Evolutionary conservation across 139 green algal genomes (phyloP), one percentile per base, ranked within the genome.

Genomic region (Bryopsis sp.): DNA sequence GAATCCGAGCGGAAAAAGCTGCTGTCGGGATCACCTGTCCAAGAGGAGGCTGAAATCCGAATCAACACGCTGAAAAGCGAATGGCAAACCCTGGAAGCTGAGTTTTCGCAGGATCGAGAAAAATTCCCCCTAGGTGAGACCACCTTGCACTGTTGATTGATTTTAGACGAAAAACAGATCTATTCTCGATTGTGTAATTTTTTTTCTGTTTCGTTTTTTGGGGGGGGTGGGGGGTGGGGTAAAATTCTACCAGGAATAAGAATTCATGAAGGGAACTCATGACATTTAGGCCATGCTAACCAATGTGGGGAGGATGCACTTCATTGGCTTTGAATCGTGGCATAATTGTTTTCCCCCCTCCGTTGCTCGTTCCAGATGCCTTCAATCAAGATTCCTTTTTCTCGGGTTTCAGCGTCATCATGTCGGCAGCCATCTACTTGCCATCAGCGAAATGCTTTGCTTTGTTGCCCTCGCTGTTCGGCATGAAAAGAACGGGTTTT

Each of bases 381-480:
- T 89, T 84, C 63, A 80, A 47, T 43, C 48, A 84, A 76, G 28
- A 75, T 7, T 37, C 64, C 0, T 97, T 97, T 77, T 39, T 84
- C 8, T 47, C 75, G 15, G 83, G 84, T 15, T 92, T 98, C 73
- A 81, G 74, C 3, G 90, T 93, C 28, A 85, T 97, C 35, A 38
- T 97, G 1, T 84, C 81, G 0, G 64, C 79, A 32, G 80, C 88
- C 0, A 47, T 75, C 4, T 98, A 94, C 78, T 82, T 98, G 19
- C 86, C 87, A 5, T 77, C 81, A 24, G 93, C 89, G 3, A 59
- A 83, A 38, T 90, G 86, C 77, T 97, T 98, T 81, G 93, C 93
- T 5, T 70, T 98, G 39, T 76, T 97, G 74, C 92, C 92, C 1
- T 24, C 92, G 8, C 67, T 82, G 6, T 75, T 58, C 1, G 58